A percentile compares a stretch with the other conserved stretches of the same genome.
These are phyloP conservation scores for Trypanosoma platydactyli DNA, from an alignment of 208 protist species.

Conservation along the genomic window DNA sequence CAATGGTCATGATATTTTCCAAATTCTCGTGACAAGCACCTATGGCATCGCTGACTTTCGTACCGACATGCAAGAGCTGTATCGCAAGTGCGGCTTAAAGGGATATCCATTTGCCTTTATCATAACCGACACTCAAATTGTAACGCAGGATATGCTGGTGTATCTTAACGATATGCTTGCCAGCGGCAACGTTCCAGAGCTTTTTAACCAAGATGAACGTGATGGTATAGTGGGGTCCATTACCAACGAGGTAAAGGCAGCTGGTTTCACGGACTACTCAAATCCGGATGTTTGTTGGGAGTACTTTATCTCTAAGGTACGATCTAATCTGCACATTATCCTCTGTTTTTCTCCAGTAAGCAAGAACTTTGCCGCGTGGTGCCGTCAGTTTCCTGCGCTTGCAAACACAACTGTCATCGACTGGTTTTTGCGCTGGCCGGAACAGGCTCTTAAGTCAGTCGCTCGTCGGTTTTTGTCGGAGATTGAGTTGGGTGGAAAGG, in stretches of 20 bases:
- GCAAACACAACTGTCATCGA: conserved; percentile 98
- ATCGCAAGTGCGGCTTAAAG: conserved; percentile 94
- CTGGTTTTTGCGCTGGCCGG: conserved; percentile 99
- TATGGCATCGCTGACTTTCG: conserved; percentile 97
- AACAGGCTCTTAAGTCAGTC: conserved; percentile 97
- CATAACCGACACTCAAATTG: conserved; percentile 97
- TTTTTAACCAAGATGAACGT: conserved; percentile 94
- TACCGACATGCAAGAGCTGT: conserved; percentile 95
- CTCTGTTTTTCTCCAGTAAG: conserved; percentile 98
- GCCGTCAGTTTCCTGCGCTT: conserved; percentile 98
- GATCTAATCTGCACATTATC: conserved; percentile 96
- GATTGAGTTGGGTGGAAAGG: conserved; percentile 88
- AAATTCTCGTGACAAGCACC: conserved; percentile 96
- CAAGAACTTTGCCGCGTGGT: conserved; percentile 96
- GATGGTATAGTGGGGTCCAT: conserved; percentile 90
- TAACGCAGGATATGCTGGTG: conserved; percentile 96
- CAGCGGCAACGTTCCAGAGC: conserved; percentile 96
- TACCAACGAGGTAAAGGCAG: conserved; percentile 92
- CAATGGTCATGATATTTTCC: conserved; percentile 96
- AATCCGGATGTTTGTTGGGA: conserved; percentile 94
- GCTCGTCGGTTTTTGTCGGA: conserved; percentile 92
- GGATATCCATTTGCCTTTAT: conserved; percentile 95
- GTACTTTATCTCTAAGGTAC: conserved; percentile 97
- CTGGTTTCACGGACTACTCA: conserved; percentile 88
- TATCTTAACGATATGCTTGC: conserved; percentile 98